Percentiles rank a stretch among this genome's conserved stretches.
Evolutionary conservation across 108 stramenopile species (phyloP).

Genomic region (Ochromonas danica): DNA sequence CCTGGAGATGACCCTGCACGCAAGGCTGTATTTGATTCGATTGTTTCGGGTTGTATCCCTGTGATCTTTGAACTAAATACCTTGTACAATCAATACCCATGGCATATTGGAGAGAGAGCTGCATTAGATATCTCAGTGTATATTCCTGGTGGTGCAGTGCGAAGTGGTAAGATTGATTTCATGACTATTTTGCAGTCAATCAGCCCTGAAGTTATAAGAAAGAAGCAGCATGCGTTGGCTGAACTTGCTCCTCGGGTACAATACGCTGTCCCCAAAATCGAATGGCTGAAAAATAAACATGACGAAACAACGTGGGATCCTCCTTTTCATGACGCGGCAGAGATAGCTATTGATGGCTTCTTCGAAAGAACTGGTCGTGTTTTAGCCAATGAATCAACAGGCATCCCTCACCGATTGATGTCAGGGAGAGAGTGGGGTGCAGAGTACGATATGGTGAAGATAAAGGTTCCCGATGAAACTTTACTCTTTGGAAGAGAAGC

Average conservation of each 20-base stretch:
- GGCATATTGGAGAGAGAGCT: constrained; percentile 27
- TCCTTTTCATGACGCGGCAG: constrained; percentile 21
- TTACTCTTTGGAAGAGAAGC: not conserved
- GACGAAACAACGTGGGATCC: constrained; percentile 32
- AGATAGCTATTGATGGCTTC: constrained; percentile 17
- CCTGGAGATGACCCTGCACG: constrained; percentile 35
- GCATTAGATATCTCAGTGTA: constrained; percentile 23
- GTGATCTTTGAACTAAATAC: constrained; percentile 23
- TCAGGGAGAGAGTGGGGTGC: constrained; percentile 1
- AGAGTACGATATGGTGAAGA: constrained; percentile 1
- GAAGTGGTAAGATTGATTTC: constrained; percentile 7
- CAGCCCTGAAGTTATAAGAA: constrained; percentile 5
- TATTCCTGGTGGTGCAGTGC: constrained; percentile 11
- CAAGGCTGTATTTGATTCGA: constrained; percentile 26
- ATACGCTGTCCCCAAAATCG: not conserved
- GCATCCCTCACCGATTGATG: constrained; percentile 15
- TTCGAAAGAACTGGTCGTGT: not conserved
- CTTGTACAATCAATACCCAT: constrained; percentile 33
- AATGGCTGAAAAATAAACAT: not conserved
- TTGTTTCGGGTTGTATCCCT: constrained; percentile 33
- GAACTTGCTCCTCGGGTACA: constrained; percentile 18
- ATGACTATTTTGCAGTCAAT: constrained; percentile 1
- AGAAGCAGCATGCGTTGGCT: constrained; percentile 23
- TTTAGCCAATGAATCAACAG: not conserved
- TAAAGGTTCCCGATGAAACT: not conserved